phyloP scores from a whole-genome alignment of 2,329 filamentous ascomycete genomes.

The Xylariomycetidae sp. region DNA sequence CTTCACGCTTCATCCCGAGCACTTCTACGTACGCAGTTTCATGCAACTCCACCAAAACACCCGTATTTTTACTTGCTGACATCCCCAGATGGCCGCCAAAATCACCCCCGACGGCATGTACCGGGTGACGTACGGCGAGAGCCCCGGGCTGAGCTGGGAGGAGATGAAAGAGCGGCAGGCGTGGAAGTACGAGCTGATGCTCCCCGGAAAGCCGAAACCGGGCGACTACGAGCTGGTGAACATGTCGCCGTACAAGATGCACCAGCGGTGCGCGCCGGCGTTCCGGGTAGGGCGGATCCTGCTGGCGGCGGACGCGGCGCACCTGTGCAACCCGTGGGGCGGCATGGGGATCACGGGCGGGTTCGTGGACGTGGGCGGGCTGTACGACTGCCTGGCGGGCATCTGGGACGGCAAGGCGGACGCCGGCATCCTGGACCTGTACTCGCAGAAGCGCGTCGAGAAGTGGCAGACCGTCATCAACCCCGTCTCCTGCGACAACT shows the following conservation, averaged over 20 bases:
- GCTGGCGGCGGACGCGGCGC: conserved; percentile 56
- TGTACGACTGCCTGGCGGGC: conserved; percentile 51
- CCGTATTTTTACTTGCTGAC: neutral
- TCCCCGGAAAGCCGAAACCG: conserved; percentile 54
- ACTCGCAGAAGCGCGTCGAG: conserved; percentile 39
- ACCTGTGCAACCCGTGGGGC: conserved; percentile 49
- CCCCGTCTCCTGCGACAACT: conserved; percentile 37
- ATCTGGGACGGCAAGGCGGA: conserved; percentile 38
- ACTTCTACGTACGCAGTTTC: conserved; percentile 39
- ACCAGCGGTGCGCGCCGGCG: conserved; percentile 51
- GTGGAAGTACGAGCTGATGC: conserved; percentile 48
- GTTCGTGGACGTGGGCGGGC: conserved; percentile 56
- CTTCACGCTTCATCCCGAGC: conserved; percentile 55
- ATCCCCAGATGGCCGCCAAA: conserved; percentile 51
- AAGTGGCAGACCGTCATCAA: conserved; percentile 40
- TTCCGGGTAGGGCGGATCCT: conserved; percentile 53
- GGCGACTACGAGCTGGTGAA: conserved; percentile 50
- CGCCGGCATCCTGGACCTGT: conserved; percentile 37
- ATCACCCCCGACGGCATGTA: conserved; percentile 55
- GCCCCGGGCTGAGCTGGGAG: conserved; percentile 43
- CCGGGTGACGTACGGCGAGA: conserved; percentile 58
- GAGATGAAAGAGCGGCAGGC: conserved; percentile 48
- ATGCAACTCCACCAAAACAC: neutral
- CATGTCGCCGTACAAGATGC: conserved; percentile 55
- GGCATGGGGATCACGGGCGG: conserved; percentile 59